Percentiles rank a stretch among this genome's conserved stretches.
Conservation (phyloP, 306 rosid species). For the Malus sylvestris region DNA sequence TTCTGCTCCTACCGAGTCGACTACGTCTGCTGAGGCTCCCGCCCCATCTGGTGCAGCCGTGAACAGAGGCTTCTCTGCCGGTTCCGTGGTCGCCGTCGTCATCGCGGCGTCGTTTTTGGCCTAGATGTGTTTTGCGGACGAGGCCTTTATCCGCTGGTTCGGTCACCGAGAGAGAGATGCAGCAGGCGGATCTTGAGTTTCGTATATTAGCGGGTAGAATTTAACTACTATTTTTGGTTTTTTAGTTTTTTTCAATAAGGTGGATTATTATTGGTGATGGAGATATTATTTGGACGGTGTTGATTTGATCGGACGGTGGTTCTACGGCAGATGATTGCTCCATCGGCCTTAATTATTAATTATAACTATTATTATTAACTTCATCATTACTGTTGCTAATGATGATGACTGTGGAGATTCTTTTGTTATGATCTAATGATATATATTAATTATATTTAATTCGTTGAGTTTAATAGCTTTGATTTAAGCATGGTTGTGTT, state of each 20-base stretch:
- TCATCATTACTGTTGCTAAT: background rate
- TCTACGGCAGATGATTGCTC: background rate
- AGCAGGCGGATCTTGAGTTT: constrained; percentile 5
- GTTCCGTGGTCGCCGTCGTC: constrained; percentile 36
- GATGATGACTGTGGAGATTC: background rate
- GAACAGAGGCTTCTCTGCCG: constrained; percentile 27
- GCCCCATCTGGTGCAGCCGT: constrained; percentile 11
- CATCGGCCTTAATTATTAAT: background rate
- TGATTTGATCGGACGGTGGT: background rate
- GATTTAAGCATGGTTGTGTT: background rate
- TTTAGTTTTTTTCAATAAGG: background rate
- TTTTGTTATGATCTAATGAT: background rate
- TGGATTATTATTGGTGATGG: background rate
- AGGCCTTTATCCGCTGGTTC: background rate
- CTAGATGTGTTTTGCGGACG: constrained; percentile 31
- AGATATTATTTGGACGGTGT: background rate
- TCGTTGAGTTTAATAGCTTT: background rate
- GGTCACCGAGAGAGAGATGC: constrained; percentile 10
- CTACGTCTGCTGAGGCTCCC: background rate
- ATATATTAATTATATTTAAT: background rate
- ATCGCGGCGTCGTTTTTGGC: constrained; percentile 35
- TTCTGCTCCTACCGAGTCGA: background rate
- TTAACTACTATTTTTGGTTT: background rate
- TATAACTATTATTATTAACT: background rate
- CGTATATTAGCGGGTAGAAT: constrained; percentile 23